phyloP scores from a whole-genome alignment of 1,139 yeast genomes.

The Lodderomyces margitis region DNA sequence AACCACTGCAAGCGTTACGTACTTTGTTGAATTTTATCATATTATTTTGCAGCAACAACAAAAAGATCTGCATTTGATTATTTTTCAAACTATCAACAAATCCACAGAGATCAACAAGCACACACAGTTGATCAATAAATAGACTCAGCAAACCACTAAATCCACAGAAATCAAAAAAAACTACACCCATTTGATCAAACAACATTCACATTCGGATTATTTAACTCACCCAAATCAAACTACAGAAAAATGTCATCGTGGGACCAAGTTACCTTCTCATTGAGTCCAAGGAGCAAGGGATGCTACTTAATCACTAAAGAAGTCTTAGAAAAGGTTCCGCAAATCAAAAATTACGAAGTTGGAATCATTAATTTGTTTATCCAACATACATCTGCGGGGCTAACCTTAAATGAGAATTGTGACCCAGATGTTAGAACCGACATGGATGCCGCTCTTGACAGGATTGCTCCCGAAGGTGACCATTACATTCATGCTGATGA shows the following conservation, averaged over 20 bases:
- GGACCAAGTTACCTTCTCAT: conserved; percentile 57
- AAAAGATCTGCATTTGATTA: no score
- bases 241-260: conserved; percentile 34
- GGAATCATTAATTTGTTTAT: conserved; percentile 67
- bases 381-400: conserved; percentile 78
- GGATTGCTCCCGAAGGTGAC: conserved; percentile 70
- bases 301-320: conserved; percentile 72
- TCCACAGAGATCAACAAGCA: no score
- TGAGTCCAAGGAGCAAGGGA: conserved; percentile 62
- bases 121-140: no score
- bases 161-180: no score
- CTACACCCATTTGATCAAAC: no score
- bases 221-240: no score
- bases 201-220: no score
- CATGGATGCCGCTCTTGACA: conserved; percentile 60
- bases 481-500: conserved; percentile 67
- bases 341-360: conserved; percentile 54
- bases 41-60: no score
- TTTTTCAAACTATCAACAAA: no score
- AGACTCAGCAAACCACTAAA: no score
- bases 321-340: conserved; percentile 54
- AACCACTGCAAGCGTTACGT: no score
- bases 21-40: no score
- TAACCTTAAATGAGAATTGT: conserved; percentile 75
- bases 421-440: conserved; percentile 76